phyloP scores from a whole-genome alignment of 1,139 yeast genomes.

The Hansenula sp. region DNA sequence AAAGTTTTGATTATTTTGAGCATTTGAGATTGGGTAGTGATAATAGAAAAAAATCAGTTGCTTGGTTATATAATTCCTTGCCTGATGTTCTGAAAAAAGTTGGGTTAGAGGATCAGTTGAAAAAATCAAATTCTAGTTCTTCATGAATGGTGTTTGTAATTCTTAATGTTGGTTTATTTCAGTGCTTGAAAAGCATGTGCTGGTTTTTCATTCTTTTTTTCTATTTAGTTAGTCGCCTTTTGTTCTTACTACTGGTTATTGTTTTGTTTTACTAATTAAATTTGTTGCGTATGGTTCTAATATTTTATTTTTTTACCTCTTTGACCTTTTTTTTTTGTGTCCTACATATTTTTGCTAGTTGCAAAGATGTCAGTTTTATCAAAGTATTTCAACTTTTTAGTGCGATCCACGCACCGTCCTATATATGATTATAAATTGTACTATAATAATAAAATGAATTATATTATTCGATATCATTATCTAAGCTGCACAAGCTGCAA shows the following conservation, averaged over 20 bases:
- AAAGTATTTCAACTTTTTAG: too few relatives aligned
- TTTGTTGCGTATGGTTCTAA: neutral
- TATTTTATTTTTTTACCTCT: neutral
- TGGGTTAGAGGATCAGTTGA: slow-evolving; percentile 24
- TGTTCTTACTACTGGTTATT: neutral
- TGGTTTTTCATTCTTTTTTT: too few relatives aligned
- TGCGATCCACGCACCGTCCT: too few relatives aligned
- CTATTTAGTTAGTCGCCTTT: too few relatives aligned
- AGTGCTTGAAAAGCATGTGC: too few relatives aligned
- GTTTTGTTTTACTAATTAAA: too few relatives aligned
- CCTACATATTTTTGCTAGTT: too few relatives aligned
- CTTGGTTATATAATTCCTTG: slow-evolving; percentile 24
- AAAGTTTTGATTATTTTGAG: slow-evolving; percentile 23
- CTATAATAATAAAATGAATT: too few relatives aligned
- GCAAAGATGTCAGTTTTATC: too few relatives aligned
- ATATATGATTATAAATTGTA: too few relatives aligned
- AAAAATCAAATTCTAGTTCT: slow-evolving; percentile 13
- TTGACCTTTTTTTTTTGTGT: neutral
- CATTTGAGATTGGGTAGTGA: slow-evolving; percentile 22
- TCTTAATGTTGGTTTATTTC: neutral
- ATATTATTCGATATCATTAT: too few relatives aligned
- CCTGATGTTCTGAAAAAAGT: slow-evolving; percentile 23
- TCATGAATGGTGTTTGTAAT: neutral
- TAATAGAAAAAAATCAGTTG: slow-evolving; percentile 22
- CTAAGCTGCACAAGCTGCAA: slow-evolving; percentile 1